A percentile compares a stretch with the other conserved stretches of the same genome.
Conservation (phyloP, 345 rosid genomes). For the Murraya paniculata region DNA sequence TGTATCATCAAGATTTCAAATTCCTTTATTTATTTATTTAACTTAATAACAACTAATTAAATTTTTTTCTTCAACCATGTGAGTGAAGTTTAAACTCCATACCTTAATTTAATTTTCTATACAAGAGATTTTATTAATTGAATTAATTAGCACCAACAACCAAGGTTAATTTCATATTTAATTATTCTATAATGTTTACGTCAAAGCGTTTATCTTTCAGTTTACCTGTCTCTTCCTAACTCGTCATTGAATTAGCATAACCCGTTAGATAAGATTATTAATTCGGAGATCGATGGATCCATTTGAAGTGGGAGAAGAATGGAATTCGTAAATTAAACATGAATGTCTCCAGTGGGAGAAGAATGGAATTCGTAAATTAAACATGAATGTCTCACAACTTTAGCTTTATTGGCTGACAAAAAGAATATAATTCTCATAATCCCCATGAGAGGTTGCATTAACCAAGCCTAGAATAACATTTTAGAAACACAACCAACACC, state of each 20-base stretch:
- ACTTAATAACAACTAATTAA: too few species aligned
- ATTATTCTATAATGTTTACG: too few species aligned
- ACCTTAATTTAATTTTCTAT: too few species aligned
- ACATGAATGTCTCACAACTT: background rate
- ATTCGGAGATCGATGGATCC: background rate
- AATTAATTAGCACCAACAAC: too few species aligned
- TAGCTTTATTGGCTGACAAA: slow-evolving; percentile 31
- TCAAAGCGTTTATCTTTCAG: background rate
- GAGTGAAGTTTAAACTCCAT: too few species aligned
- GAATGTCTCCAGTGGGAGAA: slow-evolving; percentile 6
- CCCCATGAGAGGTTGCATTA: slow-evolving; percentile 26
- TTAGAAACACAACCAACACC: slow-evolving; percentile 26
- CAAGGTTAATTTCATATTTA: too few species aligned
- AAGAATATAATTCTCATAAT: slow-evolving; percentile 35
- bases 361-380: slow-evolving; percentile 6
- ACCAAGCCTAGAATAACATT: slow-evolving; percentile 9
- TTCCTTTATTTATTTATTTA: too few species aligned
- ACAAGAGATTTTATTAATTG: too few species aligned
- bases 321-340: slow-evolving; percentile 5
- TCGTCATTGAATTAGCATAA: too few species aligned
- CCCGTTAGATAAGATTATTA: background rate
- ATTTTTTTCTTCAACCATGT: too few species aligned
- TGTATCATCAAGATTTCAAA: too few species aligned
- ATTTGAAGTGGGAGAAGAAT: background rate
- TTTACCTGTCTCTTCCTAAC: too few species aligned